phyloP scores from a whole-genome alignment of 176 grass and related monocot genomes.

The Themeda triandra region DNA sequence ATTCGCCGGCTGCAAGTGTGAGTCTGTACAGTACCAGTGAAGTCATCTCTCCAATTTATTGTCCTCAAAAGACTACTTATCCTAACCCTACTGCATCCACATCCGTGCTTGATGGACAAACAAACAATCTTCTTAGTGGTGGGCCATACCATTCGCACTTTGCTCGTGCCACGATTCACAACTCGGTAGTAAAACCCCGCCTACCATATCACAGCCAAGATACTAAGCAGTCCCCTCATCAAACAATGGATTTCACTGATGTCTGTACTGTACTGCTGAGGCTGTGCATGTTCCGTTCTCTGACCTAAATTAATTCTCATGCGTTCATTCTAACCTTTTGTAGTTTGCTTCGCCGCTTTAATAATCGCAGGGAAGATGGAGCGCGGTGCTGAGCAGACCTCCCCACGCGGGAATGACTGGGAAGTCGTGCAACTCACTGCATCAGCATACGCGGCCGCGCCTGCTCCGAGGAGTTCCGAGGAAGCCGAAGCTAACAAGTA shows the following conservation, averaged over 20 bases:
- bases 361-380: slow-evolving; percentile 26
- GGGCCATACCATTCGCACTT: too few relatives aligned
- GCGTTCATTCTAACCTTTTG: neutral
- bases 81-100: too few relatives aligned
- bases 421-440: slow-evolving; percentile 80
- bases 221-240: neutral
- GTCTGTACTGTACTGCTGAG: neutral
- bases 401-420: slow-evolving; percentile 51
- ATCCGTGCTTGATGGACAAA: too few relatives aligned
- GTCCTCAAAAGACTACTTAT: too few relatives aligned
- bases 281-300: neutral
- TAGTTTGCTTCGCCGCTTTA: neutral
- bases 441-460: slow-evolving; percentile 45
- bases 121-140: too few relatives aligned
- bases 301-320: neutral
- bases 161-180: too few relatives aligned
- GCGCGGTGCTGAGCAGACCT: slow-evolving; percentile 28
- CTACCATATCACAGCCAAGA: neutral
- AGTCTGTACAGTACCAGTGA: too few relatives aligned
- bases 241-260: neutral
- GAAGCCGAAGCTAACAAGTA: slow-evolving; percentile 51
- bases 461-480: slow-evolving; percentile 7
- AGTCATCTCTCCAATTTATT: too few relatives aligned
- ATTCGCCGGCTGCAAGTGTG: too few relatives aligned
- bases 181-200: neutral